Evolutionary conservation across 73 alveolate genomes (phyloP), one percentile per base, ranked within the genome.

Genomic region (Tetrahymena malaccensis): DNA sequence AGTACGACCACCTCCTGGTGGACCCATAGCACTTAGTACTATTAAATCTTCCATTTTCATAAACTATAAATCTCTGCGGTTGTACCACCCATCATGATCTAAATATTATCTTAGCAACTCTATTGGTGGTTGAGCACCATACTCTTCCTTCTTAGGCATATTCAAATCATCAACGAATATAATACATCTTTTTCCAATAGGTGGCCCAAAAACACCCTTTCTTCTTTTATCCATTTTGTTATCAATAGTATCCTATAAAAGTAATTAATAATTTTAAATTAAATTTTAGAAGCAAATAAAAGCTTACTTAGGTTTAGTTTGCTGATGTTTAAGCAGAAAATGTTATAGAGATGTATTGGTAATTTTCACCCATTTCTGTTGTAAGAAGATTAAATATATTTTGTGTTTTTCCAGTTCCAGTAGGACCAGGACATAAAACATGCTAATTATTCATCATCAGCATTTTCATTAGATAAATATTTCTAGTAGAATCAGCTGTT

Each of bases 371-470:
- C 97, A 99, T 96, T 55, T 99, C 99, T 94, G 97, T 96, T 43
- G 98, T 98, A 93, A 99, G 97, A 44, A 99, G 98, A 97, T 98
- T 99, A 85, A 97, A 96, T 94, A 99, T 97, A 95, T 99, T 99
- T 83, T 99, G 99, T 35, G 99, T 97, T 97, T 99, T 99, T 34
- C 99, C 99, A 19, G 99, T 99, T 57, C 99, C 99, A 10, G 99
- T 99, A 33, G 99, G 99, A 1, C 99, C 99, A 95, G 99, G 99
- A 35, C 99, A 97, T 7, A 99, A 98, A 33, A 97, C 99, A 97
- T 99, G 99, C 96, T 98, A 98, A 94, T 98, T 99, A 94, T 99
- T 98, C 94, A 96, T 85, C 94, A 99, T 96, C 85, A 98, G 97
- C 94, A 98, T 97, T 96, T 97, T 99, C 94, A 97, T 97, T 37